Evolutionary conservation across 148 eudicot species (phyloP), one percentile per base, ranked within the genome.

Genomic region (Vaccinium macrocarpon): DNA sequence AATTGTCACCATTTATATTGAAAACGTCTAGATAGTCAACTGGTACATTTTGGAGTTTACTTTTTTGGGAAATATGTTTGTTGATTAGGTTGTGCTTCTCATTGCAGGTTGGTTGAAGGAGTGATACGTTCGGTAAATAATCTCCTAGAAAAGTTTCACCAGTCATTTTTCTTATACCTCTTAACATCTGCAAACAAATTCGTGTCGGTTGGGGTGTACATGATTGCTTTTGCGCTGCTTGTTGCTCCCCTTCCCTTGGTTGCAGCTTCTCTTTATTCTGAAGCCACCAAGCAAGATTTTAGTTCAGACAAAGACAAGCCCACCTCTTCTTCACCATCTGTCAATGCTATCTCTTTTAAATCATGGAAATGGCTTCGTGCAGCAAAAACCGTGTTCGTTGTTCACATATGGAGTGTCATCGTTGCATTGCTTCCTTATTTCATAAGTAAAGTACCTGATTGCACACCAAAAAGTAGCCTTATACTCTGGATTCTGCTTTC

Each of bases 61-160:
- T 59, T 15, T 15, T 52, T 48, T 12, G 16, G 18, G 18, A 68
- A 27, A 29, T 53, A 32, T 82, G 49, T 71, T 66, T 8, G 8
- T 19, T 48, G 77, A 70, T 82, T 72, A 35, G 55, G 51, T 81
- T 76, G 19, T 56, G 51, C 76, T 83, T 76, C 81, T 72, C 46
- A 55, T 70, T 88, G 89, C 96, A 97, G 99, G 89, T 91, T 97
- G 90, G 85, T 95, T 82, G 99, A 95, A 91, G 95, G 97, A 76
- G 89, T 92, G 29, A 86, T 95, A 76, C 89, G 98, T 72, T 93
- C 98, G 32, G 95, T 95, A 21, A 97, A 95, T 91, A 97, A 97
- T 87, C 94, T 97, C 80, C 98, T 97, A 2, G 99, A 97, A 88
- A 97, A 97, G 88, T 95, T 97, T 89, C 99, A 97, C 90, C 98